These are phyloP conservation scores for Tolypocladium amazonense DNA, from an alignment of 2,329 filamentous ascomycete species.

Conservation along the genomic window DNA sequence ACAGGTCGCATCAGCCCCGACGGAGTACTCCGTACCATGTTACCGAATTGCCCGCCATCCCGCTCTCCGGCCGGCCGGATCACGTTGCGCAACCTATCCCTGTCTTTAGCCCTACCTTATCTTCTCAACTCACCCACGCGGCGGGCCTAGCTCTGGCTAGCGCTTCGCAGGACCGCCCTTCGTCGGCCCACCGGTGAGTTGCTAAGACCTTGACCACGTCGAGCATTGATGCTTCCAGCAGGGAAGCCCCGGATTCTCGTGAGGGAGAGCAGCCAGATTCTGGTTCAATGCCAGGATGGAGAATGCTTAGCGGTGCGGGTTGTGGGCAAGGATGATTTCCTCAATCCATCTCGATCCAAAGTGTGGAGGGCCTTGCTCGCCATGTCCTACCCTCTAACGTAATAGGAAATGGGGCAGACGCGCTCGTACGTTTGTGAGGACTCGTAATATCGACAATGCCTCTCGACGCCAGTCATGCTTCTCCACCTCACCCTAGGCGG, in stretches of 20 bases:
- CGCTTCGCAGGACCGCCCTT: background rate
- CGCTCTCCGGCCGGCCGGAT: background rate
- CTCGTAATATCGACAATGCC: background rate
- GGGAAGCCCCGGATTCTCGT: background rate
- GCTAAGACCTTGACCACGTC: background rate
- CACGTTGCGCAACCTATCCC: background rate
- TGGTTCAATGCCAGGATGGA: background rate
- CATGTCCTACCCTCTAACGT: background rate
- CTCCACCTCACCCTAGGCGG: background rate
- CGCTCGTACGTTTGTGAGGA: background rate
- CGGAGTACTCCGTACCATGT: background rate
- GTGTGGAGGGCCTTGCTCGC: background rate
- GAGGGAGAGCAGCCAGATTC: background rate
- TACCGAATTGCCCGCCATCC: background rate
- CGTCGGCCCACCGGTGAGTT: background rate
- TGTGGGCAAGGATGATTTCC: background rate
- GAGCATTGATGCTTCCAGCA: background rate
- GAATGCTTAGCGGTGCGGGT: background rate
- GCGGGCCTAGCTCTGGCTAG: background rate
- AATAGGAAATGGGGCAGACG: background rate
- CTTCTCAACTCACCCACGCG: background rate
- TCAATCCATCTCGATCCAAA: background rate
- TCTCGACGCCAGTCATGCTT: background rate
- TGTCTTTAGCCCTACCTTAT: background rate
- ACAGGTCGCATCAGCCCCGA: background rate